Conservation (phyloP, 495 filamentous ascomycete species). For the Lichina pygmaea region DNA sequence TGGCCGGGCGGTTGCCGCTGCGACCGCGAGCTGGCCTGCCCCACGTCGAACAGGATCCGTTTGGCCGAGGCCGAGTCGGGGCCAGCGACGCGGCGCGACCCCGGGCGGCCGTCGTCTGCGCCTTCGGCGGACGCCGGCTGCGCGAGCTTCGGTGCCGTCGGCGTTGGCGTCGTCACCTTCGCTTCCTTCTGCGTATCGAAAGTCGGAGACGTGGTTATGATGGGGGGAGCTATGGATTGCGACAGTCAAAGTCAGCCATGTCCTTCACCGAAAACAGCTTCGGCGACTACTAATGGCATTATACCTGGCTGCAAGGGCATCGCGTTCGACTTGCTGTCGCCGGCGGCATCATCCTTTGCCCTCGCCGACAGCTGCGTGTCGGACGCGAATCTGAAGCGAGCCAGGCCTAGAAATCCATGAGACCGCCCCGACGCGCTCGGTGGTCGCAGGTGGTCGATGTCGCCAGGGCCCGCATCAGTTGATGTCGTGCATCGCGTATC, state of each 20-base stretch:
- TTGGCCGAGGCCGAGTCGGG: neutral
- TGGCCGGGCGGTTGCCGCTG: constrained; percentile 41
- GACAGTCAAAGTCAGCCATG: no score
- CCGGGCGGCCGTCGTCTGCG: neutral
- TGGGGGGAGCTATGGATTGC: constrained; percentile 39
- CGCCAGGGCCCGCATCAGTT: neutral
- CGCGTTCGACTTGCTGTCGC: constrained; percentile 14
- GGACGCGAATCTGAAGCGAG: constrained; percentile 61
- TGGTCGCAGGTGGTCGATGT: neutral
- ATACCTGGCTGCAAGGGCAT: no score
- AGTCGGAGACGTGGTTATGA: constrained; percentile 82
- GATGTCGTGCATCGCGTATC: neutral
- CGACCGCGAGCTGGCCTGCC: constrained; percentile 17
- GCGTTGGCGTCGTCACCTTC: constrained; percentile 19
- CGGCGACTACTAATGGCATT: no score
- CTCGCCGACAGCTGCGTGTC: constrained; percentile 69
- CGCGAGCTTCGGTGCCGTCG: constrained; percentile 10
- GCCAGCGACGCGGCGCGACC: neutral
- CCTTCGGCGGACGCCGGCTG: neutral
- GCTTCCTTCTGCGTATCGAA: constrained; percentile 25
- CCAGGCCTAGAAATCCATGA: neutral
- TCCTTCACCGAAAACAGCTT: no score
- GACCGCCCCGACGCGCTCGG: neutral
- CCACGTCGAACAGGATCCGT: constrained; percentile 3
- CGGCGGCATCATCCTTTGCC: constrained; percentile 41